These are phyloP conservation scores for Glonium stellatum DNA, from an alignment of 495 filamentous ascomycete genomes.

Conservation along the genomic window DNA sequence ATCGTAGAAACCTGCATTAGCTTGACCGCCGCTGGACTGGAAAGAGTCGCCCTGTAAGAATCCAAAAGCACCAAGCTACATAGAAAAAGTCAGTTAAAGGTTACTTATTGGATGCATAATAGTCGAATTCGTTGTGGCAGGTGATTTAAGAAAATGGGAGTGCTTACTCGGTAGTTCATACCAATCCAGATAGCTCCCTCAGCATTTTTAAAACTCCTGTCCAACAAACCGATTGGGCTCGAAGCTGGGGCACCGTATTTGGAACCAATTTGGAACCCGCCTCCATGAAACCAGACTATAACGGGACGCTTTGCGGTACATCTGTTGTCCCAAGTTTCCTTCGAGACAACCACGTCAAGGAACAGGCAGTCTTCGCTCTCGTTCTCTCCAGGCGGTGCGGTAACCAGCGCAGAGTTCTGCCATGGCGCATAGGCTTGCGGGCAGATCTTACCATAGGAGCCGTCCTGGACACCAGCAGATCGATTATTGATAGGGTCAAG, in stretches of 20 bases:
- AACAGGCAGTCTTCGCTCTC: constrained; percentile 58
- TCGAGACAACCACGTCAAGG: constrained; percentile 23
- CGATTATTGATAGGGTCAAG: constrained; percentile 17
- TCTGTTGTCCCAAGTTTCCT: neutral
- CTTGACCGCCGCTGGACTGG: constrained; percentile 32
- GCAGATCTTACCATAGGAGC: constrained; percentile 6
- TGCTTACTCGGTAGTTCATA: too few relatives aligned
- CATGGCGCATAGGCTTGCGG: neutral
- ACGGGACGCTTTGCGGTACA: neutral
- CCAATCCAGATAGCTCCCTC: too few relatives aligned
- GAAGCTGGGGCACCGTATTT: neutral
- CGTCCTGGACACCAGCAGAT: constrained; percentile 11
- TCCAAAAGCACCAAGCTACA: constrained; percentile 39
- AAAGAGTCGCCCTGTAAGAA: constrained; percentile 32
- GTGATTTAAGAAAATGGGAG: neutral
- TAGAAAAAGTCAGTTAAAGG: neutral
- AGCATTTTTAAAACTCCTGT: neutral
- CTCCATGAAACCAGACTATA: constrained; percentile 8
- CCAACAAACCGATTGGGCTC: neutral
- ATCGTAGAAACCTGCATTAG: constrained; percentile 40
- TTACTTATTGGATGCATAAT: constrained; percentile 12
- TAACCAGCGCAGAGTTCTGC: neutral
- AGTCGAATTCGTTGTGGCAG: neutral
- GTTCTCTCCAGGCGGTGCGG: neutral
- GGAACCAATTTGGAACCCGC: constrained; percentile 35